Base-by-base conservation (phyloP, 208 protist species). In the Wallacemonas collosoma region DNA sequence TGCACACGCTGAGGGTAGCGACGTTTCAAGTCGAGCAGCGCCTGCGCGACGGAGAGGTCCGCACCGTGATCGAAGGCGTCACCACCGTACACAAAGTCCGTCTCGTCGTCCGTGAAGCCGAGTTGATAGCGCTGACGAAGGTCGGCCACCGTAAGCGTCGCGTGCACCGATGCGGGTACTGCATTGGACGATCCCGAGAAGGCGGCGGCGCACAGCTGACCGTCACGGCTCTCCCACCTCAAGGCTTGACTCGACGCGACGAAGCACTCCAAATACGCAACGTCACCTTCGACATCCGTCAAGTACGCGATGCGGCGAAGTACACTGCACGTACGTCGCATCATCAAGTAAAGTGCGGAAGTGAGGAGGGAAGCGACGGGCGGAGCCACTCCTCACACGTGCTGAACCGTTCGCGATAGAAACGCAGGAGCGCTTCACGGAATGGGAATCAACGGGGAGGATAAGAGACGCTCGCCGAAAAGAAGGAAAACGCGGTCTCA, bases 251-350 rank as follows among this genome's bases (percentile, higher is more conserved):
- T 90, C 39, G 82, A 47, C 26, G 77, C 71, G 3, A 91, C 77
- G 58, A 89, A 96, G 11, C 83, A 80, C 55, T 88, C 61, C 60
- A 94, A 93, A 80, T 95, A 98, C 5, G 63, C 71, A 38, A 95
- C 74, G 71, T 95, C 84, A 48, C 94, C 94, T 60, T 98, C 94
- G 4, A 97, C 80, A 75, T 98, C 94, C 7, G 94, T 97, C 36
- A 98, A 6, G 73, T 89, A 98, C 45, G 77, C 78, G 14, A 88
- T 86, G 2, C 79, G 75, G 15, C 71, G 77, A 48, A 35, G 72
- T 2, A 77, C 26, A 1, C 39, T 53, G 61, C 68, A 63, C 11
- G 73, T 50, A 38, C 56, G 38, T 2, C 76, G 81, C 12, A 85
- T 53, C 82, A 86, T 88, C 45, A 12, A 65, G 26, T 65, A 65